phyloP scores from a whole-genome alignment of 306 rosid genomes.

The Quercus dentata region DNA sequence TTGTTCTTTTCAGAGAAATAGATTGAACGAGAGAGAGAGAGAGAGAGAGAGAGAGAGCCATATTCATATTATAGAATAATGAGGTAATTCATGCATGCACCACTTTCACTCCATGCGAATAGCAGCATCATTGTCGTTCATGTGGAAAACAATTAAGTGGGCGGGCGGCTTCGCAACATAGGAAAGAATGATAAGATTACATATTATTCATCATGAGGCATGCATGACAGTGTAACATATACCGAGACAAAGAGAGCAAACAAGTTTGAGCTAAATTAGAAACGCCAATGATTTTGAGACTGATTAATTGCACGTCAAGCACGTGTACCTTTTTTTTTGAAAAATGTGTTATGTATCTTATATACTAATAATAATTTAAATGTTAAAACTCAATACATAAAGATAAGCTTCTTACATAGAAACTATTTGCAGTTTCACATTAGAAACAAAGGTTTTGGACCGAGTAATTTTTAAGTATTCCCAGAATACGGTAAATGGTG shows the following conservation, averaged over 20 bases:
- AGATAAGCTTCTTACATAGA: too few species aligned
- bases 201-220: not conserved
- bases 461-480: too few species aligned
- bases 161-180: not conserved
- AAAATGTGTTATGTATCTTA: too few species aligned
- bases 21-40: not conserved
- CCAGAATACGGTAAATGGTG: rapidly evolving
- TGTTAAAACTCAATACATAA: too few species aligned
- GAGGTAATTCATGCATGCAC: not conserved
- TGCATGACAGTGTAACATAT: not conserved
- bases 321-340: too few species aligned
- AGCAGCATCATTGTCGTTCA: not conserved
- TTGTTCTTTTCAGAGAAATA: not conserved
- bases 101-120: constrained; percentile 10
- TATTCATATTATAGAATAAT: not conserved
- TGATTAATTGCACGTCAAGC: too few species aligned
- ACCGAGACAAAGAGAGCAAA: not conserved
- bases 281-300: too few species aligned
- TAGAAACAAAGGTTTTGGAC: too few species aligned
- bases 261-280: not conserved
- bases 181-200: not conserved
- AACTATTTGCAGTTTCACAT: too few species aligned
- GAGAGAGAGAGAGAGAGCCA: too few species aligned
- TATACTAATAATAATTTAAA: too few species aligned
- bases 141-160: constrained; percentile 15